Conservation (phyloP, 2,329 filamentous ascomycete genomes). For the Neofusicoccum laricinum region DNA sequence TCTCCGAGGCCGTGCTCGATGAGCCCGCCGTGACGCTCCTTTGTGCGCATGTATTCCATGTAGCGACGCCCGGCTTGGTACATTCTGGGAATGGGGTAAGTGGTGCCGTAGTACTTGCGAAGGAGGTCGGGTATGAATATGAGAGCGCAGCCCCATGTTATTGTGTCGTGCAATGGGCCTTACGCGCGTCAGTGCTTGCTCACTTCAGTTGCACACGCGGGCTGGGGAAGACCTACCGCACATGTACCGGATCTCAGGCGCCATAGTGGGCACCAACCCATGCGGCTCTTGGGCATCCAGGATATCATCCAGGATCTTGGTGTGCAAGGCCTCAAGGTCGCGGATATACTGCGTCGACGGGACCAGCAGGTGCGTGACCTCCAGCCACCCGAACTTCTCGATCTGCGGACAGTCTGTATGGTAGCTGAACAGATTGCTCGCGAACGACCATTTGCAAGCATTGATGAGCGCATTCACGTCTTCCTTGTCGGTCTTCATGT, state of each 20-base stretch:
- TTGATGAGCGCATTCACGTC: constrained; percentile 43
- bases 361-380: constrained; percentile 46
- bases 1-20: constrained; percentile 46
- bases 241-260: constrained; percentile 48
- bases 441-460: constrained; percentile 46
- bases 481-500: constrained; percentile 40
- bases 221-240: constrained; percentile 31
- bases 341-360: constrained; percentile 47
- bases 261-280: constrained; percentile 48
- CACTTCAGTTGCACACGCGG: background rate
- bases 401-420: constrained; percentile 38
- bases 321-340: constrained; percentile 47
- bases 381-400: constrained; percentile 49
- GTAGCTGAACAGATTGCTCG: constrained; percentile 27
- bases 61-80: constrained; percentile 39
- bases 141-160: constrained; percentile 44
- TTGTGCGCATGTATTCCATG: constrained; percentile 42
- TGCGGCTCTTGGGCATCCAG: constrained; percentile 45
- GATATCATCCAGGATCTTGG: constrained; percentile 49
- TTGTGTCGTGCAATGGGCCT: constrained; percentile 45
- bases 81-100: constrained; percentile 35
- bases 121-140: constrained; percentile 31
- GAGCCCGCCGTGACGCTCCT: constrained; percentile 40
- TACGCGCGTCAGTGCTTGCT: background rate
- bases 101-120: constrained; percentile 41